Base-by-base conservation (phyloP, 1,139 yeast species). In the Yamadazyma kanchanaburiensis region DNA sequence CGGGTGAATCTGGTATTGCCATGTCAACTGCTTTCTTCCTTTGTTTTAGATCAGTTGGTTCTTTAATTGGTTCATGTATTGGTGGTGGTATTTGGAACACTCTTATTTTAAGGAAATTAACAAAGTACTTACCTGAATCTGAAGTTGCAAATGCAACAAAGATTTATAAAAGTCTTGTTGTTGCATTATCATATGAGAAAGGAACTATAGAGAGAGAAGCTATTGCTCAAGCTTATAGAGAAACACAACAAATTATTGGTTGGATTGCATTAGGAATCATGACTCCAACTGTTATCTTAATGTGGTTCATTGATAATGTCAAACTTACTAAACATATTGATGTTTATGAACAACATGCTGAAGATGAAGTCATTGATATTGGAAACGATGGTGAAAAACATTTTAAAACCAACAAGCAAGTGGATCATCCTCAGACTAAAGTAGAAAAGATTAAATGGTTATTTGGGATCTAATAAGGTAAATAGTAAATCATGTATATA, bases 131-230 rank as follows among this genome's bases (percentile, higher is more conserved):
- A 15, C 56, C 55, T 19, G 42, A 19, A 3, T 43, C 30, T 8
- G 39, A 37, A 2, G 28, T 34, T 24, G 20, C 23, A 5, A 30
- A 35, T 5, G 52, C 54, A 11, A 30, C 38, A 2, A 38, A 37
- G 27, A 49, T 50, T 26, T 50, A 40, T 34, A 34, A 40, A 28
- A 34, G 31, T 15, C 29, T 50, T 15, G 38, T 22, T 3, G 35
- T 38, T 20, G 54, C 55, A 4, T 22, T 34, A 32, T 34, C 28
- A 15, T 49, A 38, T 27, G 28, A 41, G 21, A 37, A 37, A 28
- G 54, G 54, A 5, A 37, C 53, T 9, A 42, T 31, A 2, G 29
- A 30, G 6, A 48, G 55, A 41, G 38, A 33, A 25, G 55, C 53
- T 9, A 45, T 50, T 27, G 46, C 48, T 3, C 34, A 39, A 30